A percentile compares a stretch with the other conserved stretches of the same genome.
These are phyloP conservation scores for Neurospora tetrasperma DNA, from an alignment of 495 filamentous ascomycete genomes.

Conservation along the genomic window DNA sequence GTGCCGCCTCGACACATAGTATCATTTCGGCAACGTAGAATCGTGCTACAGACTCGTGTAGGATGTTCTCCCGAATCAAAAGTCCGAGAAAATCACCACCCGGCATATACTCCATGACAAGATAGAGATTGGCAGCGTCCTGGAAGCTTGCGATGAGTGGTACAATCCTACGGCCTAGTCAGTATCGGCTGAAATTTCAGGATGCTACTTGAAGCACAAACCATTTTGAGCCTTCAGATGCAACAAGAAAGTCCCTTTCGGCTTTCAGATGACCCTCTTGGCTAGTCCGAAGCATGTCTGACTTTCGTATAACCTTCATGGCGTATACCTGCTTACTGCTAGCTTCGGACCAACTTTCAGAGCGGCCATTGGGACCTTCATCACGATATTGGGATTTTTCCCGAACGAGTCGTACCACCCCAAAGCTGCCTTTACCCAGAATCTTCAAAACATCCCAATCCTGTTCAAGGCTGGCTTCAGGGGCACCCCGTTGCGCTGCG, in stretches of 20 bases:
- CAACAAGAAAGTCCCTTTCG: constrained; percentile 83
- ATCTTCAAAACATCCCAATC: constrained; percentile 73
- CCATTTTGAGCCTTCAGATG: constrained; percentile 73
- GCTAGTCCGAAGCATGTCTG: constrained; percentile 75
- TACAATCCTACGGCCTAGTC: constrained; percentile 47
- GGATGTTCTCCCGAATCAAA: constrained; percentile 68
- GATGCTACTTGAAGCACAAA: constrained; percentile 15
- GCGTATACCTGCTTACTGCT: constrained; percentile 59
- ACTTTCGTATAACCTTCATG: constrained; percentile 94
- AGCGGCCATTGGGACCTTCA: constrained; percentile 1
- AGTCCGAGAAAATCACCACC: constrained; percentile 87
- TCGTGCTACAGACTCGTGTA: constrained; percentile 64
- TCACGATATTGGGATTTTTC: constrained; percentile 37
- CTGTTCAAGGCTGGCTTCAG: constrained; percentile 21
- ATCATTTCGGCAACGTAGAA: constrained; percentile 96
- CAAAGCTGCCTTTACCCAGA: constrained; percentile 95
- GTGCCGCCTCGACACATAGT: constrained; percentile 84
- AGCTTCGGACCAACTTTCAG: constrained; percentile 13
- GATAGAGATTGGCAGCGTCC: constrained; percentile 70
- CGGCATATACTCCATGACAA: constrained; percentile 97
- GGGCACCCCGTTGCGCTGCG: constrained; percentile 17
- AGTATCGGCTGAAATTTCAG: neutral
- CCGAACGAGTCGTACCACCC: constrained; percentile 74
- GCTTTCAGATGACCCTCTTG: constrained; percentile 90
- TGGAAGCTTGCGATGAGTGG: constrained; percentile 84